Percentiles rank a stretch among this genome's conserved stretches.
These are phyloP conservation scores for Chloropicon primus DNA, from an alignment of 139 green algal genomes.

Conservation along the genomic window DNA sequence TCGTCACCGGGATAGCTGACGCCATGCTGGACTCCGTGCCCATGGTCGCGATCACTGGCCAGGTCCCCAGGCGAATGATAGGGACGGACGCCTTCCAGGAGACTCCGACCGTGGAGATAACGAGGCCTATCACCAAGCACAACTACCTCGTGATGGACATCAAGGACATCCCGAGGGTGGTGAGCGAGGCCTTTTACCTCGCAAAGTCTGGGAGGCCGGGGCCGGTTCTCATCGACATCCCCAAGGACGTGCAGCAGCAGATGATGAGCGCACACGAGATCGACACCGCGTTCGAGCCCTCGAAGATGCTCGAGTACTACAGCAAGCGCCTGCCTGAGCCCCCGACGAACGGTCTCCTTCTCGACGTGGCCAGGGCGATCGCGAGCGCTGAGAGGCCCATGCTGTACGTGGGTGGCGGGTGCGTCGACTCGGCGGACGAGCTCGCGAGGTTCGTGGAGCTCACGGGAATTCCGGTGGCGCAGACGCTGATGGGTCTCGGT, in stretches of 20 bases:
- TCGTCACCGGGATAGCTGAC: conserved; percentile 96
- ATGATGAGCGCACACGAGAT: conserved; percentile 79
- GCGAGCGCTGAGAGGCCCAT: conserved; percentile 41
- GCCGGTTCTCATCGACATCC: conserved; percentile 92
- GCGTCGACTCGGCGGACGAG: conserved; percentile 60
- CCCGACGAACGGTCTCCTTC: background rate
- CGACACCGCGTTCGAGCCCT: background rate
- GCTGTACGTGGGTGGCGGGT: conserved; percentile 82
- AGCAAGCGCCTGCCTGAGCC: background rate
- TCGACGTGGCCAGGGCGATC: conserved; percentile 58
- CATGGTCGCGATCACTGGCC: conserved; percentile 94
- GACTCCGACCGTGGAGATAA: conserved; percentile 98
- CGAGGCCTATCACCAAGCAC: conserved; percentile 98
- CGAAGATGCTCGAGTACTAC: background rate
- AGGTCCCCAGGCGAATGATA: conserved; percentile 70
- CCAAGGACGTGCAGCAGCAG: conserved; percentile 98
- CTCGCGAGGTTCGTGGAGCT: conserved; percentile 60
- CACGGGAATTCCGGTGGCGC: conserved; percentile 72
- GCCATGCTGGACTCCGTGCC: conserved; percentile 94
- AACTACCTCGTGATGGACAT: conserved; percentile 99
- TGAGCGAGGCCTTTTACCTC: conserved; percentile 96
- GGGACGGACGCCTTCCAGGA: conserved; percentile 95
- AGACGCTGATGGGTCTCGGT: conserved; percentile 94
- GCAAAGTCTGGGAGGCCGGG: conserved; percentile 78
- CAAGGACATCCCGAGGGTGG: conserved; percentile 81